Evolutionary conservation across 495 filamentous ascomycete species (phyloP), one percentile per base, ranked within the genome.

Genomic region (Penicilliopsis zonata): DNA sequence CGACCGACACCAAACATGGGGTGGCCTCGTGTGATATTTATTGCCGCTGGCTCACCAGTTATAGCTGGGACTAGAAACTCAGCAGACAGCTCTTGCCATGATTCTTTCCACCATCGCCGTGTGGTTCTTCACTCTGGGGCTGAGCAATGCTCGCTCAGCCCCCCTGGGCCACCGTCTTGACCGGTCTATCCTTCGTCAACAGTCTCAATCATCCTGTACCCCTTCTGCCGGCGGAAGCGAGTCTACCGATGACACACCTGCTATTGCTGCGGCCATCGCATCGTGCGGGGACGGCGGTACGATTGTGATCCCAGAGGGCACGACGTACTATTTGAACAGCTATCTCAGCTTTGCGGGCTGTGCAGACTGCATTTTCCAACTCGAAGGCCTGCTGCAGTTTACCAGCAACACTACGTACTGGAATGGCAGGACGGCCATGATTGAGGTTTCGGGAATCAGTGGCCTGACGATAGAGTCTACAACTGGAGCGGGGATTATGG

Each of bases 381-480:
- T 65, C 0, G 61, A 67, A 32, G 63, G 60, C 0, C 35, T 50
- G 6, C 32, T 65, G 15, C 59, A 61, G 21, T 60, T 55, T 21
- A 36, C 47, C 5, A 55, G 53, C 14, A 37, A 53, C 23, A 50
- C 52, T 0, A 43, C 39, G 21, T 59, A 57, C 37, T 64, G 61
- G 61, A 36, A 48, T 5, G 57, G 56, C 6, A 46, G 44, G 10
- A 57, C 46, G 2, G 54, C 54, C 2, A 61, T 65, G 40, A 55
- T 67, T 13, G 49, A 44, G 15, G 31, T 63, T 9, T 46, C 47
- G 13, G 28, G 38, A 5, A 59, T 63, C 17, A 40, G 37, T 4
- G 55, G 52, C 1, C 45, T 58, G 13, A 61, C 42, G 25, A 44
- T 64, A 7, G 45, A 46, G 2, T 64, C 59, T 7, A 5, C 57